Conservation (phyloP, 1,139 yeast genomes). For the Trichomonascaceae sp. region DNA sequence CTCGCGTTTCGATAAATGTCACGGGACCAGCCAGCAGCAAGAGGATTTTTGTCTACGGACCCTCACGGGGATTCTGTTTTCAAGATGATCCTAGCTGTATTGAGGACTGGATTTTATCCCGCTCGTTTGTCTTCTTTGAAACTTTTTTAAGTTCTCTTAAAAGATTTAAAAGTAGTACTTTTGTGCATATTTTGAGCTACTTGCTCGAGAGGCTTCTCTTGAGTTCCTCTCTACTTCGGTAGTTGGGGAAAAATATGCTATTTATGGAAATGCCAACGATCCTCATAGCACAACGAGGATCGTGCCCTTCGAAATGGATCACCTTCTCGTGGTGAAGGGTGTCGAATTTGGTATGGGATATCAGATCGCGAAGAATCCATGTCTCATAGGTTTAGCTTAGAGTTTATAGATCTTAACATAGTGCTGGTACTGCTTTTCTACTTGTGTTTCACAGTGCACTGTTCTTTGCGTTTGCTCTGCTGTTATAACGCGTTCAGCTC, state of each 20-base stretch:
- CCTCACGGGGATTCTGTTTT: not conserved
- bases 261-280: not conserved
- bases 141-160: too few relatives aligned
- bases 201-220: not conserved
- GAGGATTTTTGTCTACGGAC: not conserved
- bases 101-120: not conserved
- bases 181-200: not conserved
- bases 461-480: too few relatives aligned
- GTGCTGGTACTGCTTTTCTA: too few relatives aligned
- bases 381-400: too few relatives aligned
- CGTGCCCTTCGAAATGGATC: not conserved
- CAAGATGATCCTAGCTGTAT: not conserved
- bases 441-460: too few relatives aligned
- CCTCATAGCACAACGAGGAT: not conserved
- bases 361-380: not conserved
- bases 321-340: not conserved
- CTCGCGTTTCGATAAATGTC: not conserved
- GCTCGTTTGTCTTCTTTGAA: not conserved
- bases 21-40: not conserved
- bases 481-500: too few relatives aligned
- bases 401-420: too few relatives aligned
- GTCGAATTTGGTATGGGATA: not conserved
- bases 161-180: not conserved
- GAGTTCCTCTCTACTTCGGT: not conserved
- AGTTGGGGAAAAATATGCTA: not conserved